Evolutionary conservation across 2,329 filamentous ascomycete genomes (phyloP), one percentile per base, ranked within the genome.

Genomic region (Sporothrix globosa): DNA sequence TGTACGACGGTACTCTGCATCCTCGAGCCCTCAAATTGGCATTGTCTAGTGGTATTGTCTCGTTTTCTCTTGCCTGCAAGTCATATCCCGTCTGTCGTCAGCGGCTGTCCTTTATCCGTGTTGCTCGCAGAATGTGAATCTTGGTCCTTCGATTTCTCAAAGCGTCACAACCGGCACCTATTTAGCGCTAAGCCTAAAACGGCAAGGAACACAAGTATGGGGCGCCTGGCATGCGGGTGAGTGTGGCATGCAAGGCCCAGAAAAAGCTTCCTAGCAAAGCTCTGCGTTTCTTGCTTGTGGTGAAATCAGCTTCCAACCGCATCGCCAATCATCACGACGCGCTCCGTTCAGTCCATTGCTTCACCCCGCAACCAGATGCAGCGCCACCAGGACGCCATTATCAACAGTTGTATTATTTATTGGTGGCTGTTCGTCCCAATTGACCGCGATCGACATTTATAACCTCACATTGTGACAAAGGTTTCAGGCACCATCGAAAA

Each of bases 181-280:
- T 17, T 17, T 19, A 2, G 30, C 30, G 48, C 68, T 70, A 70
- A 44, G 19, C 61, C 61, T 24, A 69, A 66, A 69, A 6, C 58
- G 58, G 48, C 13, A 27, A 2, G 17, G 34, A 46, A 27, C 21
- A 21, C 21, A 46, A 46, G 14, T 63, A 39, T 63, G 58, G 58
- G 58, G 39, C 39, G 58, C 11, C 39, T 46, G 39, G 34, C 11
- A 44, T 61, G 56, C 54, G 54, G 54, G 30, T 58, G 54, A n/a
- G 54, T 9, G 34, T 44, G 41, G n/a, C 56, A 44, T 44, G 58
- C n/a, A 63, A 63, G 58, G 39, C 34, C 56, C 56, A 44, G n/a
- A 14, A 44, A 61, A 61, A 24, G 34, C 58, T 63, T 44, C 58
- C n/a, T 19, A 63, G 41, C 21, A 44, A 60, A 63, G 58, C 58